These are phyloP conservation scores for Xylaria flabelliformis DNA, from an alignment of 495 filamentous ascomycete species.

Conservation along the genomic window DNA sequence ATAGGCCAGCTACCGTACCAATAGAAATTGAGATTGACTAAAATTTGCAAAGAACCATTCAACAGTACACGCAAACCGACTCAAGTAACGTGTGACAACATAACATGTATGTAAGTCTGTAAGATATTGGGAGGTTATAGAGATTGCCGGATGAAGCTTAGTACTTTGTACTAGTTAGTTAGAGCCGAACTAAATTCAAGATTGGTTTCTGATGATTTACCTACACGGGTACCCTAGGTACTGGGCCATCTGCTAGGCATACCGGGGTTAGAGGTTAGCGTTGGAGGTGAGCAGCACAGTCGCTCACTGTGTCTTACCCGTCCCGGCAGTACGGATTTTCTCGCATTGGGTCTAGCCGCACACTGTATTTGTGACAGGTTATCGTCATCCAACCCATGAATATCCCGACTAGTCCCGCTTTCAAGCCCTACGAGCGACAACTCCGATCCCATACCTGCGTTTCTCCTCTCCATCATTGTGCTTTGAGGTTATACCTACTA, in stretches of 20 bases:
- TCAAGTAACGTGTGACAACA: constrained; percentile 8
- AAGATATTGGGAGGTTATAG: not conserved
- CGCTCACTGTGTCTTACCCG: not conserved
- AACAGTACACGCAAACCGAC: not conserved
- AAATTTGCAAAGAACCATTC: not conserved
- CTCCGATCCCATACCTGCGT: not conserved
- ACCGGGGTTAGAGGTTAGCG: not conserved
- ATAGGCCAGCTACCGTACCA: not conserved
- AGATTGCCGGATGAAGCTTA: constrained; percentile 3
- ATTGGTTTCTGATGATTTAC: not conserved
- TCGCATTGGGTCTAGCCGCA: not conserved
- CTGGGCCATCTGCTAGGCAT: constrained; percentile 8
- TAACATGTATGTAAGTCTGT: not conserved
- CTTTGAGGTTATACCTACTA: constrained; percentile 12
- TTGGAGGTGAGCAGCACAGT: not conserved
- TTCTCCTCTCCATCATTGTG: not conserved
- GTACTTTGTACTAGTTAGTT: not conserved
- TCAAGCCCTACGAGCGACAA: constrained; percentile 24
- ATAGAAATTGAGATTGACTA: not conserved
- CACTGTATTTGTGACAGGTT: not conserved
- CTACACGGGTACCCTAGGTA: no score
- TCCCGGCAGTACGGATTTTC: not conserved
- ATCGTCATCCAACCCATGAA: not conserved
- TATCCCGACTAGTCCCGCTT: constrained; percentile 7
- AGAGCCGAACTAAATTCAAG: constrained; percentile 1